Evolutionary conservation across 106 monocot genomes (phyloP), one percentile per base, ranked within the genome.

Genomic region (Agapanthus africanus): DNA sequence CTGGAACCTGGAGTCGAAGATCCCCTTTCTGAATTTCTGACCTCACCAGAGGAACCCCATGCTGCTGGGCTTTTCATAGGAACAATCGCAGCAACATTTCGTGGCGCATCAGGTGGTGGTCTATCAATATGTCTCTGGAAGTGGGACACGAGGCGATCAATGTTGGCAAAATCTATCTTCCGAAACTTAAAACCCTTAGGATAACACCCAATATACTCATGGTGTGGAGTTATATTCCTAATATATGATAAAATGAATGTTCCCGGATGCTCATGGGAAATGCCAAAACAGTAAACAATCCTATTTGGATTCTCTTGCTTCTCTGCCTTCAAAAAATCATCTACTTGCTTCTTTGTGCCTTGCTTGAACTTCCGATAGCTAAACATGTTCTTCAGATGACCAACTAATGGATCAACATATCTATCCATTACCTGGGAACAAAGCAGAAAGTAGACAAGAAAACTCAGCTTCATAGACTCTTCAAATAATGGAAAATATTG

Each of bases 181-280:
- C 93, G 78, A 71, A 93, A 99, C 73, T 84, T 82, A 57, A 90
- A 93, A 33, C 93, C 87, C 72, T 89, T 99, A 0, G 99, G 99
- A 84, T 93, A 99, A 31, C 93, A 66, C 34, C 89, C 93, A 73
- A 99, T 74, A 65, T 99, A 99, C 56, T 99, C 93, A 71, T 93
- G 99, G 67, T 93, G 93, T 39, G 93, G 99, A 70, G 85, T 92
- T 42, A 81, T 64, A 60, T 73, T 90, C 69, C 90, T 79, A 41
- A 99, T 90, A 59, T 93, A 99, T 6, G 90, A 81, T 46, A 99
- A 83, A 36, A 93, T 75, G 33, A 99, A 99, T 61, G 89, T 90
- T 50, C 99, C 99, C 5, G 99, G 99, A 79, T 99, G 77, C 11
- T 99, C 87, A 76, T 99, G 85, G 52, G 99, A 84, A 34, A 99